Conservation (phyloP, 805 yeast species). For the Candida yuanshanica region DNA sequence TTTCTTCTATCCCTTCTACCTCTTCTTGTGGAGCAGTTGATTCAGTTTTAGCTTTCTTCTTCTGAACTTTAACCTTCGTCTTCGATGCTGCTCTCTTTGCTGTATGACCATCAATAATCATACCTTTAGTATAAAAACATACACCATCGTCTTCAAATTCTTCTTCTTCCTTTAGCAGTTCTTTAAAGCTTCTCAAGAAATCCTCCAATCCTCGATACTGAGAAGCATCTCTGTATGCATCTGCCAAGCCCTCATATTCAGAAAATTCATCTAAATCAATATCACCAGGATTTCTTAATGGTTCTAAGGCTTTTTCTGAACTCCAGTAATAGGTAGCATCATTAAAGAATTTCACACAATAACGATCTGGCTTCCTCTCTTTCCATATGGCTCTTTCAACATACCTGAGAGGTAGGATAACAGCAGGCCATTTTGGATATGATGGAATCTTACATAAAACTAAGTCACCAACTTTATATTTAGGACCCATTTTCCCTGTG, state of each 20-base stretch:
- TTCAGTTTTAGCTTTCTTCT: background rate
- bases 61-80: background rate
- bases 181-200: background rate
- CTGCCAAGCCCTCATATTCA: background rate
- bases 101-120: background rate
- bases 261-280: background rate
- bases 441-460: constrained; percentile 41
- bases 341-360: constrained; percentile 1
- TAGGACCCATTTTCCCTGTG: background rate
- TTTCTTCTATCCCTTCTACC: no score
- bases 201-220: background rate
- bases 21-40: background rate
- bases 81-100: background rate
- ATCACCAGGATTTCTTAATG: background rate
- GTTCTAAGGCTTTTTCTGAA: background rate
- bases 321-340: background rate
- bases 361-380: background rate
- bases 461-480: constrained; percentile 24
- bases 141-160: background rate
- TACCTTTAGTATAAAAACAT: background rate
- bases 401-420: constrained; percentile 23
- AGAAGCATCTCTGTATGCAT: background rate
- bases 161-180: background rate
- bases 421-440: constrained; percentile 46
- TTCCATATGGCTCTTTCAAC: background rate